phyloP scores from a whole-genome alignment of 202 grass and related monocot species.

The Brachypodium distachyon region DNA sequence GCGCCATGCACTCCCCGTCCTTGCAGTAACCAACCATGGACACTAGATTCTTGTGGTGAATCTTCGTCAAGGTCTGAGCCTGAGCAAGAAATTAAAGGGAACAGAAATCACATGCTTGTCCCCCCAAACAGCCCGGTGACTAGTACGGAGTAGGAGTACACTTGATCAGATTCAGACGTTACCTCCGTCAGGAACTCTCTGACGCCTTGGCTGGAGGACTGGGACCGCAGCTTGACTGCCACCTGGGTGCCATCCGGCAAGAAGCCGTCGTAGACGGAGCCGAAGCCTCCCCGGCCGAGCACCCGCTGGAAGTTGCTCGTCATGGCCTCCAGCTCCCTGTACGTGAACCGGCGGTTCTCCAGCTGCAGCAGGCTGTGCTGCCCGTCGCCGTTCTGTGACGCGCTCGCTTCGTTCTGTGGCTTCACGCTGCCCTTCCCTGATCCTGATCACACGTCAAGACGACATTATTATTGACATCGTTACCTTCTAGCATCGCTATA shows the following conservation, averaged over 20 bases:
- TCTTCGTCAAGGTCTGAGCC: slow-evolving; percentile 40
- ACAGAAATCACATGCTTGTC: fast-evolving
- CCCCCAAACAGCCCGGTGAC: not conserved
- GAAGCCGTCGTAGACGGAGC: slow-evolving; percentile 47
- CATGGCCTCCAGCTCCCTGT: slow-evolving; percentile 29
- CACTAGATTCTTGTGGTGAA: slow-evolving; percentile 67
- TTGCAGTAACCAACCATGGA: slow-evolving; percentile 59
- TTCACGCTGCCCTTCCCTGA: not conserved
- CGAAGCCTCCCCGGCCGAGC: slow-evolving; percentile 57
- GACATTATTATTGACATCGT: no score
- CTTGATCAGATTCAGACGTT: not conserved
- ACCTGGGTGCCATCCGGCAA: slow-evolving; percentile 51
- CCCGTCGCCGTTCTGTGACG: not conserved
- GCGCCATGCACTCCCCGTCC: slow-evolving; percentile 14
- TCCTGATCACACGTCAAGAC: no score
- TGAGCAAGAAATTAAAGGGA: not conserved
- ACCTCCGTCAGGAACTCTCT: slow-evolving; percentile 54
- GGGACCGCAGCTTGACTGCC: slow-evolving; percentile 47
- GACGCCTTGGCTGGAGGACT: slow-evolving; percentile 33
- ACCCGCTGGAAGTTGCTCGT: slow-evolving; percentile 44
- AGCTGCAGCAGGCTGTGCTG: not conserved
- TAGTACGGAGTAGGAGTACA: no score
- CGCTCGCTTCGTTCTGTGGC: not conserved
- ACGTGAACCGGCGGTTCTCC: slow-evolving; percentile 47
- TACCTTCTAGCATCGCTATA: no score